Evolutionary conservation across 2,329 filamentous ascomycete species (phyloP).

Genomic region (Fusarium illudens): DNA sequence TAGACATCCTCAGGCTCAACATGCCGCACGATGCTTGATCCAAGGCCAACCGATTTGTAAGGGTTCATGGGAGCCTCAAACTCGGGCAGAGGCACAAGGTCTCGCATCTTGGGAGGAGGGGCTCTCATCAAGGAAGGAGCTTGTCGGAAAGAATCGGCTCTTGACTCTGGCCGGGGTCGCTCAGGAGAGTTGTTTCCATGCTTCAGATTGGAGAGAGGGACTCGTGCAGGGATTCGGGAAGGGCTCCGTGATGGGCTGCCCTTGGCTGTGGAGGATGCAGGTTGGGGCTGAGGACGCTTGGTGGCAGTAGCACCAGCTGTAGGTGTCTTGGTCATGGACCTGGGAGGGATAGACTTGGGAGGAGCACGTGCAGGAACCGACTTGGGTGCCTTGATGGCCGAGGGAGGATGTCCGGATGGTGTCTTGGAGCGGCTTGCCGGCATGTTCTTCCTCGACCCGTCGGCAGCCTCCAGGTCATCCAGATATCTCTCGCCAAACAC

Average conservation of each 20-base stretch:
- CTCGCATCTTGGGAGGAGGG: conserved; percentile 92
- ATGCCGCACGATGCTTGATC: conserved; percentile 65
- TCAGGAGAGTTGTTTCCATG: conserved; percentile 84
- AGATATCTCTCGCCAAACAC: conserved; percentile 93
- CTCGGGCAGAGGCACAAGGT: conserved; percentile 66
- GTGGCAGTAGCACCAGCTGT: conserved; percentile 50
- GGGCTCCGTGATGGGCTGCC: conserved; percentile 48
- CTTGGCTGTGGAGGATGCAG: conserved; percentile 35
- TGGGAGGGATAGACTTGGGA: conserved; percentile 48
- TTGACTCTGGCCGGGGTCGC: conserved; percentile 60
- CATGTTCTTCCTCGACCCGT: conserved; percentile 61
- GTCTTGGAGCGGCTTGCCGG: conserved; percentile 72
- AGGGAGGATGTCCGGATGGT: conserved; percentile 68
- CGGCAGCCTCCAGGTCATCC: conserved; percentile 77
- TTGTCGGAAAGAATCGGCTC: conserved; percentile 58
- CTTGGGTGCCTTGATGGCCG: conserved; percentile 48
- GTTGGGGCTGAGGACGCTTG: conserved; percentile 42
- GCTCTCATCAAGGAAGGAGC: conserved; percentile 66
- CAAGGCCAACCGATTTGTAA: conserved; percentile 58
- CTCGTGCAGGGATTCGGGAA: conserved; percentile 72
- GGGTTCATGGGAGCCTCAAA: conserved; percentile 60
- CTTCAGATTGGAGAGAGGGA: conserved; percentile 73
- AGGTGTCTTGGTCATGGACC: conserved; percentile 63
- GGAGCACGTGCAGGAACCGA: conserved; percentile 41
- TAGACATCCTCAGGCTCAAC: conserved; percentile 86